A percentile compares a stretch with the other conserved stretches of the same genome.
Evolutionary conservation across 305 asterid species (phyloP).

Genomic region (Fraxinus dipetala): DNA sequence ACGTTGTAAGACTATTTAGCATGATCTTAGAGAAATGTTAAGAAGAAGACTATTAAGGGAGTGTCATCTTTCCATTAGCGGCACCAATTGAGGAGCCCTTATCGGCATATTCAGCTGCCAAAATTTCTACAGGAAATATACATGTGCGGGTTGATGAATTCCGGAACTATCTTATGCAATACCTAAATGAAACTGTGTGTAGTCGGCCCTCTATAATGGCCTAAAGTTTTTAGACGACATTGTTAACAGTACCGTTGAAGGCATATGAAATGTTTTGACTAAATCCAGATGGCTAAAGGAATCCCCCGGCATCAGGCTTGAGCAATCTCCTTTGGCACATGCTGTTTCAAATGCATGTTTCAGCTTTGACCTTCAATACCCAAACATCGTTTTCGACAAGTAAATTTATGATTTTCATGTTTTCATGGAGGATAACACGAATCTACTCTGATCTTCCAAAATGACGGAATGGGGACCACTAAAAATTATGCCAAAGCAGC

Average conservation of each 20-base stretch:
- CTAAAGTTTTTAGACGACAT: not conserved
- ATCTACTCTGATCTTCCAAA: no score
- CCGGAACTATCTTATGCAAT: not conserved
- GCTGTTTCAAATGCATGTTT: not conserved
- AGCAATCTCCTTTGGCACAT: conserved; percentile 33
- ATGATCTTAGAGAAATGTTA: not conserved
- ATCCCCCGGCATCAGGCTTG: conserved; percentile 27
- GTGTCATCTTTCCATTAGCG: not conserved
- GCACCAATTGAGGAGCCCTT: not conserved
- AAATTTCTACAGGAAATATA: not conserved
- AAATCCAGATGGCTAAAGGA: conserved; percentile 26
- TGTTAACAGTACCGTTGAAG: conserved; percentile 15
- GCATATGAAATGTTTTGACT: conserved; percentile 31
- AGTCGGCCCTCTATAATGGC: no score
- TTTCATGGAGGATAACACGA: no score
- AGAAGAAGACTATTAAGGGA: not conserved
- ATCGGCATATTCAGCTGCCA: not conserved
- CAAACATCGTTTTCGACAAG: no score
- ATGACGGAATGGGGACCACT: no score
- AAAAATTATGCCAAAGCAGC: no score
- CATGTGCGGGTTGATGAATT: not conserved
- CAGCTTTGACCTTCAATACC: not conserved
- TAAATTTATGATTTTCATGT: no score
- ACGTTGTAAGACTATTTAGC: not conserved
- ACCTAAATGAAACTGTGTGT: no score